Percentiles rank a stretch among this genome's conserved stretches.
phyloP scores from a whole-genome alignment of 2,329 filamentous ascomycete species.

The Coleophoma eucalyptorum region DNA sequence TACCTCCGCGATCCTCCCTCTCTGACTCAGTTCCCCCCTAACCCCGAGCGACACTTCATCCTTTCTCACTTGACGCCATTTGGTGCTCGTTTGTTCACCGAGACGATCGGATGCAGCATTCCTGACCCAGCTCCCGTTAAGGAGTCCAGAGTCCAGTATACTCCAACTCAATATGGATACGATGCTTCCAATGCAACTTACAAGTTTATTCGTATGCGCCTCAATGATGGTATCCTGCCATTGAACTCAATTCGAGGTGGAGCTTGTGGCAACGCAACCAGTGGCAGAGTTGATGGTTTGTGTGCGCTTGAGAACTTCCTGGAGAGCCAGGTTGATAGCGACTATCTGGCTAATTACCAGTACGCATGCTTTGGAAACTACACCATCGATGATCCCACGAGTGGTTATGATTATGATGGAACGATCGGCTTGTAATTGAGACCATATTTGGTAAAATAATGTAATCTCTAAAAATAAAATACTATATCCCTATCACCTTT shows the following conservation, averaged over 20 bases:
- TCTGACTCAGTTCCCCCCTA: slow-evolving; percentile 36
- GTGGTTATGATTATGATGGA: slow-evolving; percentile 39
- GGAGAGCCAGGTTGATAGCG: slow-evolving; percentile 33
- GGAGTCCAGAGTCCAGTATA: slow-evolving; percentile 35
- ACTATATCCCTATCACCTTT: no score
- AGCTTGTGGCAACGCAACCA: slow-evolving; percentile 28
- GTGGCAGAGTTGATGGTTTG: slow-evolving; percentile 38
- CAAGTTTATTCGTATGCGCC: slow-evolving; percentile 45
- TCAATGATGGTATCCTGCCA: slow-evolving; percentile 46
- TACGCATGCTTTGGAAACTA: slow-evolving; percentile 46
- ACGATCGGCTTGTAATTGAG: slow-evolving; percentile 6
- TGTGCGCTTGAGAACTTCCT: slow-evolving; percentile 39
- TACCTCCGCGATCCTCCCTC: slow-evolving; percentile 46
- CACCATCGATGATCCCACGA: slow-evolving; percentile 32
- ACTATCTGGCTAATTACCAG: slow-evolving; percentile 38
- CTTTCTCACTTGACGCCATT: slow-evolving; percentile 50
- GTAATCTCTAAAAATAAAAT: no score
- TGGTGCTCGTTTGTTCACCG: slow-evolving; percentile 48
- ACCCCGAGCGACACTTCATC: slow-evolving; percentile 41
- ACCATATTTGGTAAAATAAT: no score
- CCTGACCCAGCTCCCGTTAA: slow-evolving; percentile 35
- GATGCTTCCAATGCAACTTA: slow-evolving; percentile 32
- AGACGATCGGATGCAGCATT: slow-evolving; percentile 47
- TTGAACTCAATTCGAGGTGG: slow-evolving; percentile 43
- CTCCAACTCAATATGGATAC: slow-evolving; percentile 41